Evolutionary conservation across 202 grass and related monocot species (phyloP).

Genomic region (Alloteropsis angusta): DNA sequence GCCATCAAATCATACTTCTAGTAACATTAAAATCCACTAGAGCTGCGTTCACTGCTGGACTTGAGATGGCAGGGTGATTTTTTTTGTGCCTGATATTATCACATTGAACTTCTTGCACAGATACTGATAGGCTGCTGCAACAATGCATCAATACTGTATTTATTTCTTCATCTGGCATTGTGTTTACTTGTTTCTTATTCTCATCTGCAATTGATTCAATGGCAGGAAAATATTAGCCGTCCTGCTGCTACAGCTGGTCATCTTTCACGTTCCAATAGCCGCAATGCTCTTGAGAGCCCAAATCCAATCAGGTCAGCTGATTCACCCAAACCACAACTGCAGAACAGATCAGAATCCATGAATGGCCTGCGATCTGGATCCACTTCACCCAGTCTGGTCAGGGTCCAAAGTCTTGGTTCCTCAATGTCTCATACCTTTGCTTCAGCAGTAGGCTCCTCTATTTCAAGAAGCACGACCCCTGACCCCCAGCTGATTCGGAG

Average conservation of each 20-base stretch:
- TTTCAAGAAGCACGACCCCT: conserved; percentile 65
- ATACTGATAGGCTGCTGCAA: background rate
- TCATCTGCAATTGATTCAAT: conserved; percentile 31
- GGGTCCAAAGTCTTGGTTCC: conserved; percentile 81
- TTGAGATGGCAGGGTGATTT: background rate
- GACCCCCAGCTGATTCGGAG: conserved; percentile 77
- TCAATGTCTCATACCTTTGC: conserved; percentile 62
- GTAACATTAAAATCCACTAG: background rate
- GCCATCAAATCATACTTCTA: background rate
- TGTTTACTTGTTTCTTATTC: conserved; percentile 1
- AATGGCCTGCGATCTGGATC: conserved; percentile 57
- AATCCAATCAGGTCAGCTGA: conserved; percentile 38
- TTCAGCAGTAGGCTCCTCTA: conserved; percentile 52
- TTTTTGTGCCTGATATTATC: background rate
- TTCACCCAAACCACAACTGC: conserved; percentile 35
- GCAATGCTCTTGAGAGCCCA: conserved; percentile 47
- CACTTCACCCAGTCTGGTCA: conserved; percentile 70
- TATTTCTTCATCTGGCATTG: background rate
- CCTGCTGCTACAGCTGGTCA: conserved; percentile 35
- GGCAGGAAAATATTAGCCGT: conserved; percentile 63
- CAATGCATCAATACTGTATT: too few species aligned
- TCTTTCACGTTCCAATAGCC: conserved; percentile 57
- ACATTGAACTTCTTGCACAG: background rate
- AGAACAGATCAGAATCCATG: conserved; percentile 51
- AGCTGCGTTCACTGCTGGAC: background rate